Percentiles rank a stretch among this genome's conserved stretches.
phyloP scores from a whole-genome alignment of 1,284 basidiomycete species.

The Thelephora terrestris region DNA sequence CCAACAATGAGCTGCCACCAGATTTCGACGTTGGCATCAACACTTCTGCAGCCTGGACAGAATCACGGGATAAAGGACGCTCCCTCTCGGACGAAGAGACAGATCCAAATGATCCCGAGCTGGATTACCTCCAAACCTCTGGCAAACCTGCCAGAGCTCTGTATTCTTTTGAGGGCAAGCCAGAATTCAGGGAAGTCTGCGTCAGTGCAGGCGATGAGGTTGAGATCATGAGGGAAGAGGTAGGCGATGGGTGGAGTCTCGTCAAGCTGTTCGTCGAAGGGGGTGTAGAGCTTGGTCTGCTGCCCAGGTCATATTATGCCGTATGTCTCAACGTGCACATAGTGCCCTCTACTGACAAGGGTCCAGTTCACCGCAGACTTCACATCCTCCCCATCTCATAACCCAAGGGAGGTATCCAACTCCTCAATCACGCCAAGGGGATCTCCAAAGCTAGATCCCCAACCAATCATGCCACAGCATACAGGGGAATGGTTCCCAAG shows the following conservation, averaged over 20 bases:
- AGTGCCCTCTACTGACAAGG: not conserved
- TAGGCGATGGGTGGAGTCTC: constrained; percentile 70
- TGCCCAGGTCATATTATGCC: constrained; percentile 65
- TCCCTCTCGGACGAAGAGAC: constrained; percentile 26
- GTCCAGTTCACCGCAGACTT: constrained; percentile 55
- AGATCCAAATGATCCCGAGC: constrained; percentile 25
- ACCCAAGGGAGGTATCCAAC: constrained; percentile 31
- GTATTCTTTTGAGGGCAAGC: constrained; percentile 64
- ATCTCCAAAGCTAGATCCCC: constrained; percentile 29
- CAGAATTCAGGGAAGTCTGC: constrained; percentile 57
- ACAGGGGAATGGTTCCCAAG: constrained; percentile 74
- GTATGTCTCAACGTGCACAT: constrained; percentile 28
- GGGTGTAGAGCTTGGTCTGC: constrained; percentile 51
- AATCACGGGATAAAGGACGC: constrained; percentile 29
- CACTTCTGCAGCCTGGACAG: constrained; percentile 65
- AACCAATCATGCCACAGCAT: constrained; percentile 53
- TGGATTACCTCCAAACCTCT: constrained; percentile 20
- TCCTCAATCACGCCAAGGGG: constrained; percentile 44
- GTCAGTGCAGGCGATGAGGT: constrained; percentile 57
- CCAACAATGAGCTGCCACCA: constrained; percentile 7
- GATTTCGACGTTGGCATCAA: constrained; percentile 71
- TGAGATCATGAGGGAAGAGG: constrained; percentile 52
- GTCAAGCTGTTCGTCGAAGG: constrained; percentile 27
- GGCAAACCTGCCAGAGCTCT: constrained; percentile 50
- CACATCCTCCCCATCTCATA: constrained; percentile 25